Conservation (phyloP, 2,329 filamentous ascomycete species). For the Juglanconis oblonga region DNA sequence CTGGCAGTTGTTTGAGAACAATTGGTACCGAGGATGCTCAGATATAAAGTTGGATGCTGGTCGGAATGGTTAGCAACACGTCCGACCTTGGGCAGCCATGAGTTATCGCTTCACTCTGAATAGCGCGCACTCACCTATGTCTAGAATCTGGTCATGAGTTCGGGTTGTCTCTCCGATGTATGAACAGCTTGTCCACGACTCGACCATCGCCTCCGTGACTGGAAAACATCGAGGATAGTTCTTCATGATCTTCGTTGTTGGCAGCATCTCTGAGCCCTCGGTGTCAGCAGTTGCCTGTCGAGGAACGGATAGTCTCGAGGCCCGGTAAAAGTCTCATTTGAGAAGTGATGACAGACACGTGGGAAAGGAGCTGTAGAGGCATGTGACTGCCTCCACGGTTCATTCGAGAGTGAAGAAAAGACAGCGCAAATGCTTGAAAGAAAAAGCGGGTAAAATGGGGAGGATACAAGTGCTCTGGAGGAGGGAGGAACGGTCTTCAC, state of each 20-base stretch:
- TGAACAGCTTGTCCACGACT: slow-evolving; percentile 28
- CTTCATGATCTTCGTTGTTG: slow-evolving; percentile 19
- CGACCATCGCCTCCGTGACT: slow-evolving; percentile 26
- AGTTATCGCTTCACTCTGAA: neutral
- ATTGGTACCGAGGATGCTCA: slow-evolving; percentile 29
- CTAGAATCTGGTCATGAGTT: slow-evolving; percentile 27
- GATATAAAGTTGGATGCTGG: slow-evolving; percentile 26
- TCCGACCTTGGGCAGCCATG: neutral
- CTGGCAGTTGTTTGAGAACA: slow-evolving; percentile 31
- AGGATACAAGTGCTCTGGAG: neutral
- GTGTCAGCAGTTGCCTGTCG: neutral
- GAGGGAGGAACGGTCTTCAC: neutral
- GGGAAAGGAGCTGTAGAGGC: neutral
- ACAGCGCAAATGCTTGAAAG: neutral
- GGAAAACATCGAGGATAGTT: slow-evolving; percentile 26
- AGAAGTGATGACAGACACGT: neutral
- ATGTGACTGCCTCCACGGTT: neutral
- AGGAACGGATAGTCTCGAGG: too few relatives aligned
- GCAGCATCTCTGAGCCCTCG: slow-evolving; percentile 12
- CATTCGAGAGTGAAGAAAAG: neutral
- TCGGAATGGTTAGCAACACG: neutral
- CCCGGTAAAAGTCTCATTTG: neutral
- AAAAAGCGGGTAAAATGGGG: neutral
- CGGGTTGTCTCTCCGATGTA: slow-evolving; percentile 32
- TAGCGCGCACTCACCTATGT: slow-evolving; percentile 23